Evolutionary conservation across 2,329 filamentous ascomycete genomes (phyloP).

Genomic region (Penicillium sp.): DNA sequence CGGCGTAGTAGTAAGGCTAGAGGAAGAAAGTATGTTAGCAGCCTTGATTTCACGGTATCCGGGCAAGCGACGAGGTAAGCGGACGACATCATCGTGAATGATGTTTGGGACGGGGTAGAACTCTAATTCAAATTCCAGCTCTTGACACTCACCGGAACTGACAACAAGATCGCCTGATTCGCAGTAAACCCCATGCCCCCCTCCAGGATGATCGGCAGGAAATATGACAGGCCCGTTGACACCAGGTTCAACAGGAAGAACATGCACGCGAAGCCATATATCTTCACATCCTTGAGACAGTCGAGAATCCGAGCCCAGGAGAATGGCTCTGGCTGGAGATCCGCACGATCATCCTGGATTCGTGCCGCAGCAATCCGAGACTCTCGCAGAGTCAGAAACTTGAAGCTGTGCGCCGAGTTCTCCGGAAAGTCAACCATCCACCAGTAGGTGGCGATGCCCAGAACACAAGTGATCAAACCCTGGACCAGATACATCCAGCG

Average conservation of each 20-base stretch:
- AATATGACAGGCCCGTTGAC: constrained; percentile 69
- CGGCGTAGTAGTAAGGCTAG: constrained; percentile 69
- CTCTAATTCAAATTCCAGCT: not conserved
- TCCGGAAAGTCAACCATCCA: constrained; percentile 76
- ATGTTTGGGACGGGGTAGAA: not conserved
- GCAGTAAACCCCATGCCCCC: constrained; percentile 62
- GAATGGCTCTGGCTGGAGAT: constrained; percentile 64
- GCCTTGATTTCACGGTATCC: not conserved
- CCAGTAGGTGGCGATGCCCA: constrained; percentile 68
- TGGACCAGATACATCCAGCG: constrained; percentile 74
- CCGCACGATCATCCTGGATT: constrained; percentile 67
- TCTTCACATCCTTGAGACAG: constrained; percentile 65
- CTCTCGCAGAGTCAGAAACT: constrained; percentile 64
- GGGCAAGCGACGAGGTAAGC: not conserved
- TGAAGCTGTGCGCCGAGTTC: constrained; percentile 61
- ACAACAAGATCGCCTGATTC: constrained; percentile 64
- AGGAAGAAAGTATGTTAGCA: not conserved
- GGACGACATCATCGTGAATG: not conserved
- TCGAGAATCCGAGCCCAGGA: constrained; percentile 60
- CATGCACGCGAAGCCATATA: constrained; percentile 68
- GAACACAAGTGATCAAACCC: constrained; percentile 63
- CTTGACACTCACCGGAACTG: constrained; percentile 56
- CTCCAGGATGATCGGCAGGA: constrained; percentile 65
- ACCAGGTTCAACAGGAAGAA: constrained; percentile 71
- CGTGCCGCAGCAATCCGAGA: constrained; percentile 61